phyloP scores from a whole-genome alignment of 352 stramenopile species.

The Phytopythium litorale region DNA sequence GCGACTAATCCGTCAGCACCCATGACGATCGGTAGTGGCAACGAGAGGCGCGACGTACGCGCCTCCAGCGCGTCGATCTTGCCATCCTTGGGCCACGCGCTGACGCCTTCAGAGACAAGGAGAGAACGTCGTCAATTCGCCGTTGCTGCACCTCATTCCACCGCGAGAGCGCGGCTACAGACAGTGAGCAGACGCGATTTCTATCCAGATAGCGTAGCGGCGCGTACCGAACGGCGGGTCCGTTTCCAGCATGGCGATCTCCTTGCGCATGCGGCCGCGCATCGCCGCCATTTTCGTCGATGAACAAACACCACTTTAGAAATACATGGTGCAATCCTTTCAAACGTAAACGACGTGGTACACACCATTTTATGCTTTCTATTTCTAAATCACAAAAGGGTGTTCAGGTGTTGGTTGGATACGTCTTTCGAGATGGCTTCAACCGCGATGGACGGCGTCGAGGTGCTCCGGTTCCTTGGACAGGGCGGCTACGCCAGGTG shows the following conservation, averaged over 20 bases:
- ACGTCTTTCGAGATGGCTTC: slow-evolving; percentile 12
- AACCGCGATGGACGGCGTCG: slow-evolving; percentile 35
- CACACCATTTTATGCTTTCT: neutral
- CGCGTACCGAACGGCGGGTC: slow-evolving; percentile 63
- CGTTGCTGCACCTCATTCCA: neutral
- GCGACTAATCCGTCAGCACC: neutral
- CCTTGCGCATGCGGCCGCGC: slow-evolving; percentile 75
- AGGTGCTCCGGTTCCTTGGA: slow-evolving; percentile 49
- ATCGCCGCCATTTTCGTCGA: slow-evolving; percentile 67
- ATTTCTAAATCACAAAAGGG: neutral
- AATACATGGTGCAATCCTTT: neutral
- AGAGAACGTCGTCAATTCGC: neutral
- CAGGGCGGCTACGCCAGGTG: slow-evolving; percentile 65
- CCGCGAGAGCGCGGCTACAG: neutral
- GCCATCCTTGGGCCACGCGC: slow-evolving; percentile 73
- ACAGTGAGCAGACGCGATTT: neutral
- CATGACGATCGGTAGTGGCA: neutral
- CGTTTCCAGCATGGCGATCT: slow-evolving; percentile 80
- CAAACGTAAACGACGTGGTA: neutral
- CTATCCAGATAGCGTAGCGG: neutral
- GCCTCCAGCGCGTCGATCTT: slow-evolving; percentile 72
- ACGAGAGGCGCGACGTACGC: slow-evolving; percentile 30
- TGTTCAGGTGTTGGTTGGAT: neutral
- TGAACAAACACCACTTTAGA: slow-evolving; percentile 4
- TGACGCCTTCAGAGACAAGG: slow-evolving; percentile 34